Percentiles rank a stretch among this genome's conserved stretches.
Evolutionary conservation across 2,329 filamentous ascomycete species (phyloP).

Genomic region (Pseudogymnoascus sp.): DNA sequence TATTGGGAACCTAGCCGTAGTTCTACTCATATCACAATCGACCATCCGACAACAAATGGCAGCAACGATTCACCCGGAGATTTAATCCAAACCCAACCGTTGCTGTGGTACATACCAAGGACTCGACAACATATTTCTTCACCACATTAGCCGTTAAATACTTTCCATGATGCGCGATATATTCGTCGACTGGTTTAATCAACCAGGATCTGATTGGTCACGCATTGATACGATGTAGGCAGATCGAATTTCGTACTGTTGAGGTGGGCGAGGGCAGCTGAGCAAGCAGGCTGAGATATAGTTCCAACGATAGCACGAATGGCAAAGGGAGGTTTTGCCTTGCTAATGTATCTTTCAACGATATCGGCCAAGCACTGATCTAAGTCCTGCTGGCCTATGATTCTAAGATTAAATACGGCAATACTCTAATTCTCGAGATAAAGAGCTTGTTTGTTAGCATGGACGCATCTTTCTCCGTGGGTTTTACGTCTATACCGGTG

Average conservation of each 20-base stretch:
- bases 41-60: not conserved
- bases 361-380: too few relatives aligned
- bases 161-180: not conserved
- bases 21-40: not conserved
- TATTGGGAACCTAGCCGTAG: not conserved
- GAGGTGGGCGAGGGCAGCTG: not conserved
- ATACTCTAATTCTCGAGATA: too few relatives aligned
- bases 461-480: not conserved
- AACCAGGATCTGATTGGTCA: not conserved
- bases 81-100: not conserved
- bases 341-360: too few relatives aligned
- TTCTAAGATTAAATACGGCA: too few relatives aligned
- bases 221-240: not conserved
- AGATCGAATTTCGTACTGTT: not conserved
- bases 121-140: not conserved
- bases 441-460: too few relatives aligned
- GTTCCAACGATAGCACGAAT: not conserved
- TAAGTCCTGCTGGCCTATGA: too few relatives aligned
- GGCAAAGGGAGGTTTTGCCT: not conserved
- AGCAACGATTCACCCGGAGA: not conserved
- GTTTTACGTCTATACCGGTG: too few relatives aligned
- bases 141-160: not conserved
- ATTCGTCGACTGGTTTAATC: not conserved
- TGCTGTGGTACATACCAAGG: not conserved
- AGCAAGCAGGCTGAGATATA: not conserved